Base-by-base conservation (phyloP, 2,329 filamentous ascomycete species). In the Rhytidhysteron rufulum region DNA sequence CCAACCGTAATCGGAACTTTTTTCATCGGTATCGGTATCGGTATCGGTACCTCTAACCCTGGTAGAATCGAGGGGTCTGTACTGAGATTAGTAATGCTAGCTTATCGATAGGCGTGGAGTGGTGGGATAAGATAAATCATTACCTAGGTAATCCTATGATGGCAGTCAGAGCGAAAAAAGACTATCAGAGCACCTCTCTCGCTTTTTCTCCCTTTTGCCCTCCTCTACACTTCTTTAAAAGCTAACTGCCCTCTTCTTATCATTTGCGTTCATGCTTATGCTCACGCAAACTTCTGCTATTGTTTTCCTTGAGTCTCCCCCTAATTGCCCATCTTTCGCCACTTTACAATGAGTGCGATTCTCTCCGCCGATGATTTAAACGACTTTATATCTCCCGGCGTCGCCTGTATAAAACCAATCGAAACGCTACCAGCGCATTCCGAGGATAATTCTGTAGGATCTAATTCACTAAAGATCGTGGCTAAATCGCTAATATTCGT, bases 371-470 rank as follows among this genome's bases (percentile, higher is more conserved):
- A 98, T 73, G 90, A 96, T 66, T 77, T 98, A 46, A 98, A 98
- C 74, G 93, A 98, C 75, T 98, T 98, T 72, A 98, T 98, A 63
- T 93, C 87, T 42, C 93, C 93, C 11, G 90, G 91, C 47, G 90
- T 98, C 59, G 93, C 93, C 48, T 98, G 93, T 70, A 97, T 98
- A 68, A 97, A 98, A 62, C 93, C 93, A 20, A 78, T 98, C 62
- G 93, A 98, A 67, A 94, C 88, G 2, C 79, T 98, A 11, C 91
- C 93, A 2, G 36, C 74, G 78, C 49, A 49, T 24, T 66, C 78
- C 18, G 63, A 70, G 37, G 67, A 70, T 18, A 53, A 60, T 39
- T 63, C 68, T 47, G 74, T 78, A 63, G 41, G 67, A 34, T 15
- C 11, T 10, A 21, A 18, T 13, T 8, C 24, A 31, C 13, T 17